phyloP scores from a whole-genome alignment of 225 moss, liverwort and hornwort genomes.

The Lunularia cruciata region DNA sequence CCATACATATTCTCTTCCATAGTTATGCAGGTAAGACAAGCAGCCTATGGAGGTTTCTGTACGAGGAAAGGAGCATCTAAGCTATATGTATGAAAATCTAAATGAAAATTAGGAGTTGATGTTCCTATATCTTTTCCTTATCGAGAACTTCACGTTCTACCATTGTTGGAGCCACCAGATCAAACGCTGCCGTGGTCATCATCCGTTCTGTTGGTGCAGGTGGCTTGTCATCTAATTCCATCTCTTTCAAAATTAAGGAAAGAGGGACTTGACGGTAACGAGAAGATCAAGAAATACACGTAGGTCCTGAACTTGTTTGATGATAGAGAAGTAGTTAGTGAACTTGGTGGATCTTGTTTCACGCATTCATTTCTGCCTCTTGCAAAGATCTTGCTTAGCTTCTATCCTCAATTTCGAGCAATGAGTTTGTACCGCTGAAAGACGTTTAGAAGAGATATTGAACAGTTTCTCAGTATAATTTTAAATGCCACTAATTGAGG shows the following conservation, averaged over 20 bases:
- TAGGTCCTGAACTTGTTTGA: slow-evolving; percentile 26
- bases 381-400: neutral
- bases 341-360: too few species aligned
- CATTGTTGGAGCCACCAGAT: neutral
- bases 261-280: slow-evolving; percentile 95
- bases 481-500: too few species aligned
- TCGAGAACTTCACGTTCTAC: neutral
- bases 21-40: slow-evolving; percentile 87
- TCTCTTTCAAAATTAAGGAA: slow-evolving; percentile 85
- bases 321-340: too few species aligned
- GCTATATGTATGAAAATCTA: neutral
- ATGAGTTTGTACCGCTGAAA: neutral
- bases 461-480: too few species aligned
- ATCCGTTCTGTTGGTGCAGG: slow-evolving; percentile 43
- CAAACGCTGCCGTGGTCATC: neutral
- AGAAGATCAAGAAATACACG: slow-evolving; percentile 95
- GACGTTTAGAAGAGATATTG: too few species aligned
- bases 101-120: neutral
- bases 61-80: too few species aligned
- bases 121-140: neutral
- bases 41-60: neutral
- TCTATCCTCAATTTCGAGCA: neutral
- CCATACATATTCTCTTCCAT: slow-evolving; percentile 97
- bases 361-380: neutral
- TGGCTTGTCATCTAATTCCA: slow-evolving; percentile 81